Base-by-base conservation (phyloP, 352 stramenopile species). In the Globisporangium abappressorium region DNA sequence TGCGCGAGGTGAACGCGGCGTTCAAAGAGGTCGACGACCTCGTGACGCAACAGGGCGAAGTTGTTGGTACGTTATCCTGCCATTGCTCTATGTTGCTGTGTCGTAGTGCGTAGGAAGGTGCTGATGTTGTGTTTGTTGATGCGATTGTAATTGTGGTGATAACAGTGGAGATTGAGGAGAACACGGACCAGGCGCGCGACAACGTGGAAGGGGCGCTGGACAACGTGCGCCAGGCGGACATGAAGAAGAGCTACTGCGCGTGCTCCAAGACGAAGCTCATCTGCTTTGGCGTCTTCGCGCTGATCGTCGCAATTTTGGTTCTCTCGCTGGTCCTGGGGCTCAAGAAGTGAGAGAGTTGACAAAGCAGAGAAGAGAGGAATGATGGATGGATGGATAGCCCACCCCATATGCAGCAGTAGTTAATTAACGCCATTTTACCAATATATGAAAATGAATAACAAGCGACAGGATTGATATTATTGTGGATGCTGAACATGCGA, bases 201-300 rank as follows among this genome's bases (percentile, higher is more conserved):
- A 83, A 89, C 60, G 76, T 82, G 11, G 62, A 87, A 49, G 68
- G 71, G 7, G 82, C 76, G 24, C 65, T 91, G 24, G 64, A 78
- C 24, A 82, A 91, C 53, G 80, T 91, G 58, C 80, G 78, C 51
- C 58, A 89, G 62, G 82, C 82, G 34, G 78, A 91, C 61, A 34
- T 55, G 24, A 85, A 82, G 70, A 74, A 69, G 47, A 53, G 72
- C n/a, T 79, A 84, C 58, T 89, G 82, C 67, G 75, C 75, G 60
- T 89, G 80, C 58, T 82, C 77, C 22, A 83, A 86, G 73, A 84
- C 72, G 15, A 89, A 91, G 73, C 70, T 87, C 36, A 85, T 87
- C 65, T 89, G 77, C 57, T 74, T 77, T 41, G 79, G 75, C 22
- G 64, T 86, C 41, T 85, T 89, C 57, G 66, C 69, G 24, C 63